Evolutionary conservation across 1,284 basidiomycete species (phyloP).

Genomic region (Albatrellus sp.): DNA sequence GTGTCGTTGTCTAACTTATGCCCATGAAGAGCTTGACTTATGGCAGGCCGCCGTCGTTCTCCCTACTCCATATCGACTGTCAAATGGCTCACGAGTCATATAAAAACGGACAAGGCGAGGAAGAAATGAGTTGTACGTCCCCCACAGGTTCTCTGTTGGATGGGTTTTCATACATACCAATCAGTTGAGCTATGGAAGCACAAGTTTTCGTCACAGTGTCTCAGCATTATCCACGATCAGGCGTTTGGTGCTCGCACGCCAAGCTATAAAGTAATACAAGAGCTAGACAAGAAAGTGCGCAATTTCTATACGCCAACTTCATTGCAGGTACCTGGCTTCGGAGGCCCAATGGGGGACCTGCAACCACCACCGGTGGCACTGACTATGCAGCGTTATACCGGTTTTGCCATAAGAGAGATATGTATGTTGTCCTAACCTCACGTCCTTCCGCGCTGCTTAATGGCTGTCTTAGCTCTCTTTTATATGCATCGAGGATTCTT

Average conservation of each 20-base stretch:
- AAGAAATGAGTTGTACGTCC: slow-evolving; percentile 53
- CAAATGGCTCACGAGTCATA: slow-evolving; percentile 39
- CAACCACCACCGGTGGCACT: slow-evolving; percentile 37
- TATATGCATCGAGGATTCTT: slow-evolving; percentile 68
- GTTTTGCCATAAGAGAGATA: slow-evolving; percentile 54
- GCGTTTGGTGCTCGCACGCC: slow-evolving; percentile 50
- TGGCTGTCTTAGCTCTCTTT: slow-evolving; percentile 35
- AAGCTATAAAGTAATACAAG: slow-evolving; percentile 45
- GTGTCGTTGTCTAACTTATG: slow-evolving; percentile 6
- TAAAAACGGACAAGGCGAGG: slow-evolving; percentile 36
- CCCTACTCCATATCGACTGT: slow-evolving; percentile 46
- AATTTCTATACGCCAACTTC: slow-evolving; percentile 51
- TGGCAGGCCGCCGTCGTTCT: slow-evolving; percentile 54
- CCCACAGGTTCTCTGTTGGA: slow-evolving; percentile 3
- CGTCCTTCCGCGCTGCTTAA: slow-evolving; percentile 2
- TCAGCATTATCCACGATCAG: slow-evolving; percentile 50
- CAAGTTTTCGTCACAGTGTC: slow-evolving; percentile 44
- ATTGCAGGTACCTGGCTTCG: slow-evolving; percentile 52
- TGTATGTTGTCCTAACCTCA: slow-evolving; percentile 27
- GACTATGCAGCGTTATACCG: slow-evolving; percentile 51
- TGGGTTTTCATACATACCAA: slow-evolving; percentile 4
- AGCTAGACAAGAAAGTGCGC: slow-evolving; percentile 51
- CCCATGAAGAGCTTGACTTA: slow-evolving; percentile 51
- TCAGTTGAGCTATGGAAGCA: slow-evolving; percentile 56
- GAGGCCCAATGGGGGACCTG: slow-evolving; percentile 29